Percentiles rank a stretch among this genome's conserved stretches.
phyloP scores from a whole-genome alignment of 108 stramenopile genomes.

The Licmophora abbreviata region DNA sequence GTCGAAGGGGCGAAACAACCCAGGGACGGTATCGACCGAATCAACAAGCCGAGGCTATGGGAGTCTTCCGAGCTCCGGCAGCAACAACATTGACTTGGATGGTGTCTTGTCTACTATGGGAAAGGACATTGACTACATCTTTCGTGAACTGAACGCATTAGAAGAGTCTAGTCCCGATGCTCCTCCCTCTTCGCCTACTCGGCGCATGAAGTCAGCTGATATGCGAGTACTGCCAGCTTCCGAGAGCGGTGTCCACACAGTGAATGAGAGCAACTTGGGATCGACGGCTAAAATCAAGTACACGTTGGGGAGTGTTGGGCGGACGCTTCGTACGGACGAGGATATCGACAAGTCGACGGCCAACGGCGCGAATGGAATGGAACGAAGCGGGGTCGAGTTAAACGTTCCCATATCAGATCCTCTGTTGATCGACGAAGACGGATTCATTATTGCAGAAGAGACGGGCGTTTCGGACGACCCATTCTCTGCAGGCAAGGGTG shows the following conservation, averaged over 20 bases:
- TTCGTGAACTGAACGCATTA: neutral
- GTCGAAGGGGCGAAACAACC: too few species aligned
- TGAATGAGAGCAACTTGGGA: neutral
- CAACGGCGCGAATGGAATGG: neutral
- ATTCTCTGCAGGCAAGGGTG: neutral
- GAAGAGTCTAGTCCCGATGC: neutral
- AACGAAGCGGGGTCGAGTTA: neutral
- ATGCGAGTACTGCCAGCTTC: too few species aligned
- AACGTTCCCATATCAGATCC: neutral
- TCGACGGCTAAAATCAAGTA: neutral
- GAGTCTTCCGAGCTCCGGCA: neutral
- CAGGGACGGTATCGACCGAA: too few species aligned
- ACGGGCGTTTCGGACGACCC: neutral
- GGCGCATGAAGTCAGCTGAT: too few species aligned
- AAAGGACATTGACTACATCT: conserved; percentile 1
- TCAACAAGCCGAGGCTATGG: too few species aligned
- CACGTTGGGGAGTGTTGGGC: neutral
- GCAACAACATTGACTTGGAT: neutral
- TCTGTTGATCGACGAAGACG: conserved; percentile 11
- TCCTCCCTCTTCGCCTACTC: too few species aligned
- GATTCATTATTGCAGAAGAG: conserved; percentile 3
- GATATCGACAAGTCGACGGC: neutral
- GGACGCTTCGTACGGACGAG: neutral
- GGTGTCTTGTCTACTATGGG: conserved; percentile 1
- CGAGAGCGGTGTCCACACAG: too few species aligned